Base-by-base conservation (phyloP, 495 filamentous ascomycete genomes). In the Annulohypoxylon nitens region DNA sequence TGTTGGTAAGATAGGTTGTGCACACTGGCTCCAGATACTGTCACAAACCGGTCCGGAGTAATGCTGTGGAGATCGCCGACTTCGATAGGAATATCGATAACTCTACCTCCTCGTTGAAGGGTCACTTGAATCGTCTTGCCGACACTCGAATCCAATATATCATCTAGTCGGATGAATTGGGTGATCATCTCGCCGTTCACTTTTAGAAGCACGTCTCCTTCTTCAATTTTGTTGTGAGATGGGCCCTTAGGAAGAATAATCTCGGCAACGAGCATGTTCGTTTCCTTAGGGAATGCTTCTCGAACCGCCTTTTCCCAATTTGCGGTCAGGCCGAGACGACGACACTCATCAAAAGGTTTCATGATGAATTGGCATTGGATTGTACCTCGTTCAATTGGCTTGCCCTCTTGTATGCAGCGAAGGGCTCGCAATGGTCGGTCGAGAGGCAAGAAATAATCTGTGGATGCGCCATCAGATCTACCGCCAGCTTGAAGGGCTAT, bases 321-420 rank as follows among this genome's bases (percentile, higher is more conserved):
- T 0, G 93, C 86, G 2, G 88, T 91, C 61, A 99, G 85, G 14
- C 96, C 96, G 4, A 99, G 85, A 70, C 96, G 89, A 39, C 95
- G 91, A 80, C 97, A 98, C 80, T 99, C 96, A 76, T 99, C 96
- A 75, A 99, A 99, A 0, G 96, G 94, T 78, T 97, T 97, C 63
- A 98, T 87, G 11, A 98, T 85, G 91, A 97, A 99, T 80, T 98
- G 97, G 39, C 93, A 95, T 76, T 99, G 96, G 51, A 99, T 98
- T n/a, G 95, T 97, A 34, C 96, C 96, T 71, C 96, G 86, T 37
- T 91, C 89, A 57, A 99, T 89, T 6, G 89, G 89, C 69, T 88
- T 86, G 26, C 88, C 90, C 61, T 90, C 86, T 76, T 90, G 92
- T 55, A 99, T 92, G 78, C 94, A 97, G 78, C 92, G 84, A 67